Conservation (phyloP, 2,329 filamentous ascomycete genomes). For the Exserohilum turcica region DNA sequence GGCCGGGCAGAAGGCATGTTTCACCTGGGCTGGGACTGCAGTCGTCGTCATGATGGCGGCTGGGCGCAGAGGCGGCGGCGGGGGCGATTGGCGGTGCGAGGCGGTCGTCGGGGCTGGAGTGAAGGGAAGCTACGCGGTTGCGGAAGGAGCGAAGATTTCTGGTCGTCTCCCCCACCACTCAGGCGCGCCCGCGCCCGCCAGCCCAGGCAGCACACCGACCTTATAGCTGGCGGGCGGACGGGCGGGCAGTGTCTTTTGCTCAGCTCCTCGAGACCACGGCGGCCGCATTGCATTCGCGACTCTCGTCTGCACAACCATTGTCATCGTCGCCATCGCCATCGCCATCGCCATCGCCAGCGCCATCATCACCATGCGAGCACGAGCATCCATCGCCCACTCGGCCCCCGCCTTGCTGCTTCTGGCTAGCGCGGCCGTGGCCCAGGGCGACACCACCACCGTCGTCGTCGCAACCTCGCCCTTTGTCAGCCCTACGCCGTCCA, state of each 20-base stretch:
- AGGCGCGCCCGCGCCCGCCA: conserved; percentile 12
- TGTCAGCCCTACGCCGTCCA: conserved; percentile 22
- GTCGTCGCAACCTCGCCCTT: conserved; percentile 20
- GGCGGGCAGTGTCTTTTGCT: too few relatives aligned
- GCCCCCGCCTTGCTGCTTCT: conserved; percentile 34
- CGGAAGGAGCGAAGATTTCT: conserved; percentile 41
- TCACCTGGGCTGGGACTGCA: conserved; percentile 16
- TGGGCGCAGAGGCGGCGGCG: conserved; percentile 9
- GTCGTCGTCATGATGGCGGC: conserved; percentile 34
- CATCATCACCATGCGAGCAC: conserved; percentile 21
- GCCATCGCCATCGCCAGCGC: conserved; percentile 34
- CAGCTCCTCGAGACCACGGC: too few relatives aligned
- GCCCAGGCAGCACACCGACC: conserved; percentile 9
- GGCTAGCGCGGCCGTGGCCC: conserved; percentile 30
- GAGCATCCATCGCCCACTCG: too few relatives aligned
- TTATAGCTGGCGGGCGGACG: too few relatives aligned
- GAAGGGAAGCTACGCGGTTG: conserved; percentile 30
- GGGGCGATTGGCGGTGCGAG: conserved; percentile 30
- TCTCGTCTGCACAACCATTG: neutral
- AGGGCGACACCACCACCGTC: conserved; percentile 13
- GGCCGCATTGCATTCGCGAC: neutral
- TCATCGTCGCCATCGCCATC: neutral
- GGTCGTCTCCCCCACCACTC: conserved; percentile 21
- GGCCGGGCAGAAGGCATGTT: conserved; percentile 35
- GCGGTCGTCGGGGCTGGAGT: conserved; percentile 26